Conservation (phyloP, 805 yeast genomes). For the Ogataea glucozyma region DNA sequence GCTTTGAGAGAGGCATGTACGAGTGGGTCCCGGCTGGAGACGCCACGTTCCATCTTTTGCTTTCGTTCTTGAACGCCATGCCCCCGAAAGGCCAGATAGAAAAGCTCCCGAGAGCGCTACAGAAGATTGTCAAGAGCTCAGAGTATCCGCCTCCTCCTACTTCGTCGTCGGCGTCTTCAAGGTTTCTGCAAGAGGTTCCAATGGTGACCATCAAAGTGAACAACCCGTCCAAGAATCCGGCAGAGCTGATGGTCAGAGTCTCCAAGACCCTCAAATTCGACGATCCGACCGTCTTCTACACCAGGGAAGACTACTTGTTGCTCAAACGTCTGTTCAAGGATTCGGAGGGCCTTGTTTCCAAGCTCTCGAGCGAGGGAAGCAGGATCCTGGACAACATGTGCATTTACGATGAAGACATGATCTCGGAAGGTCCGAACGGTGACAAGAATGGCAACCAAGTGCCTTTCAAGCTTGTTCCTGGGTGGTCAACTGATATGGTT, state of each 20-base stretch:
- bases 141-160: constrained; percentile 72
- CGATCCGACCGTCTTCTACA: constrained; percentile 65
- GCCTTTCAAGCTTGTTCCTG: constrained; percentile 33
- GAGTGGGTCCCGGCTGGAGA: constrained; percentile 81
- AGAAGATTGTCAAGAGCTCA: constrained; percentile 60
- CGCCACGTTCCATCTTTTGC: constrained; percentile 78
- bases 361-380: constrained; percentile 72
- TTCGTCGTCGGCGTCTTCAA: constrained; percentile 27
- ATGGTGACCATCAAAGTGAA: constrained; percentile 40
- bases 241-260: constrained; percentile 60
- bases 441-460: constrained; percentile 25
- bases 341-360: constrained; percentile 53
- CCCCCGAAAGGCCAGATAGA: constrained; percentile 58
- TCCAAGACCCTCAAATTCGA: constrained; percentile 66
- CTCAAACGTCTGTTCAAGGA: constrained; percentile 70
- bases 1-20: constrained; percentile 68
- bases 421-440: constrained; percentile 39
- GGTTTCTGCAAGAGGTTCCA: constrained; percentile 37
- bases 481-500: constrained; percentile 39
- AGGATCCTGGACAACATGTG: constrained; percentile 49
- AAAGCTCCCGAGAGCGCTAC: constrained; percentile 64
- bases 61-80: constrained; percentile 78
- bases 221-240: constrained; percentile 47
- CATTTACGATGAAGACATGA: constrained; percentile 36
- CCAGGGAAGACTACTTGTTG: constrained; percentile 76